Evolutionary conservation across 2,329 filamentous ascomycete species (phyloP).

Genomic region (Pseudogymnoascus pannorum): DNA sequence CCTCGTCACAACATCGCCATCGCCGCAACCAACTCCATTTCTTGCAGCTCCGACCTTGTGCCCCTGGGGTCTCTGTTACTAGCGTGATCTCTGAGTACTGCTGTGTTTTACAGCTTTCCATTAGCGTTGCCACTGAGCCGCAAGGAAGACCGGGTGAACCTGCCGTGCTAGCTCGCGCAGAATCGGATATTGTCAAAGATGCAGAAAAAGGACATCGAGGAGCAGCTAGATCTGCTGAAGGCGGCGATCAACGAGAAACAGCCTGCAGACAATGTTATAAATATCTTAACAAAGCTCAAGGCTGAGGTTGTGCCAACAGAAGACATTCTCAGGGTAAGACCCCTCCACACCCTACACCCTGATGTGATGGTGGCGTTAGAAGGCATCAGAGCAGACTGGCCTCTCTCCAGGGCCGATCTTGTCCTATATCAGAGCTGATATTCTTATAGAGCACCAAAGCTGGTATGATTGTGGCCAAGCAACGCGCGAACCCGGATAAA

Average conservation of each 20-base stretch:
- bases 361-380: constrained; percentile 10
- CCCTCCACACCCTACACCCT: constrained; percentile 4
- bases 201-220: constrained; percentile 75
- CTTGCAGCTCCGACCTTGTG: background rate
- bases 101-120: background rate
- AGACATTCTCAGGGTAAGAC: constrained; percentile 73
- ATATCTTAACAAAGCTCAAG: constrained; percentile 70
- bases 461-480: constrained; percentile 80
- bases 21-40: background rate
- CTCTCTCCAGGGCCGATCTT: background rate
- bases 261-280: constrained; percentile 62
- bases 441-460: constrained; percentile 66
- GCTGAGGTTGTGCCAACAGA: constrained; percentile 77
- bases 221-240: constrained; percentile 68
- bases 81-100: background rate
- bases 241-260: constrained; percentile 74
- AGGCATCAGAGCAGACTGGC: background rate
- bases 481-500: constrained; percentile 68
- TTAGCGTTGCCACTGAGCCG: background rate
- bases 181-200: constrained; percentile 36
- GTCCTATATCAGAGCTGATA: background rate
- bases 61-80: background rate
- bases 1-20: background rate
- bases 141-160: background rate
- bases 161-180: background rate